Evolutionary conservation across 352 stramenopile genomes (phyloP).

Genomic region (Globisporangium emineosum): DNA sequence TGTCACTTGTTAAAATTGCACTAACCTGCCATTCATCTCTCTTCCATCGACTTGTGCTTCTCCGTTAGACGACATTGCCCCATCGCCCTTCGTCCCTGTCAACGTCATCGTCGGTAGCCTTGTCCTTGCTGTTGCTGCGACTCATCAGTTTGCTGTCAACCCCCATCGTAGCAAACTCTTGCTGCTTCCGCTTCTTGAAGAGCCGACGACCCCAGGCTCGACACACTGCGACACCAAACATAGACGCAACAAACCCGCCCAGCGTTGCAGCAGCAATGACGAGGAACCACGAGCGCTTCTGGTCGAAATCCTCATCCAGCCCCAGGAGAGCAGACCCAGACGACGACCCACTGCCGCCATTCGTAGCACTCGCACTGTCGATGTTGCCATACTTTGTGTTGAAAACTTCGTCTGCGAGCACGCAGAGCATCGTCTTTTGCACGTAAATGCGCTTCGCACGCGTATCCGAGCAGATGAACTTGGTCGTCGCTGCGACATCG

Average conservation of each 20-base stretch:
- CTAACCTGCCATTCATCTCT: not conserved
- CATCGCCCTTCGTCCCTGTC: not conserved
- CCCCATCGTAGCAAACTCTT: not conserved
- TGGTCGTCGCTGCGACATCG: constrained; percentile 9
- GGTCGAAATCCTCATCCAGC: constrained; percentile 21
- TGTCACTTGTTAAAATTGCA: not conserved
- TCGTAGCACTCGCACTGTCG: constrained; percentile 13
- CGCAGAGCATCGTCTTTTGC: constrained; percentile 40
- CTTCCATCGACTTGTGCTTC: not conserved
- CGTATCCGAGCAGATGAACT: constrained; percentile 28
- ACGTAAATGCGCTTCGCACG: constrained; percentile 28
- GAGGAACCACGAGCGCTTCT: constrained; percentile 35
- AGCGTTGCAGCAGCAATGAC: constrained; percentile 21
- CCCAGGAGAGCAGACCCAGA: not conserved
- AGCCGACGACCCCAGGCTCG: constrained; percentile 1
- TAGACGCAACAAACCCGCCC: constrained; percentile 18
- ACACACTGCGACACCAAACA: constrained; percentile 11
- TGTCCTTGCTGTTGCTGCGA: not conserved
- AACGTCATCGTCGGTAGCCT: not conserved
- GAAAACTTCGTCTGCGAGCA: constrained; percentile 36
- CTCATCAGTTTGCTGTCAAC: not conserved
- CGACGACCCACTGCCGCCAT: not conserved
- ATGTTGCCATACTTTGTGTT: constrained; percentile 29
- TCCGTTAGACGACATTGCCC: constrained; percentile 1
- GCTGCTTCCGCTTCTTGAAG: not conserved